Percentiles rank a stretch among this genome's conserved stretches.
These are phyloP conservation scores for Pseudogymnoascus sp. DNA, from an alignment of 2,329 filamentous ascomycete species.

Conservation along the genomic window DNA sequence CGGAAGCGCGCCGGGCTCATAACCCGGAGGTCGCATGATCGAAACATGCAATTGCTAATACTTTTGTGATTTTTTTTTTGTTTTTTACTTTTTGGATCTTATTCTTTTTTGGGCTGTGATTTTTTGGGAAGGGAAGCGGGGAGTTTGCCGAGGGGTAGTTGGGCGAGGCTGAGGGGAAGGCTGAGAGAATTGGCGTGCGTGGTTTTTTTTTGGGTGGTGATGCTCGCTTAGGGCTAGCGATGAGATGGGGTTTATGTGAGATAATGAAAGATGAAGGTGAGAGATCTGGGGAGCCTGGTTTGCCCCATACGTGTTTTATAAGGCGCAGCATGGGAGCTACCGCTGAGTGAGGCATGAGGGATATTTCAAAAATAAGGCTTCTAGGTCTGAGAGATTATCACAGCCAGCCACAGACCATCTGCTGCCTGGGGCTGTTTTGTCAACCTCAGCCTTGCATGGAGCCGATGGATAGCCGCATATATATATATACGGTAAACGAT, in stretches of 20 bases:
- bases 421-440: neutral
- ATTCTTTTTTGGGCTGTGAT: neutral
- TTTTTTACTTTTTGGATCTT: no score
- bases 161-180: neutral
- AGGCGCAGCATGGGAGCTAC: neutral
- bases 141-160: neutral
- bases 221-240: neutral
- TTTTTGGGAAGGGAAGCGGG: neutral
- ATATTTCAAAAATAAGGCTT: neutral
- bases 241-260: neutral
- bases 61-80: neutral
- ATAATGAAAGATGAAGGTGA: neutral
- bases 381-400: neutral
- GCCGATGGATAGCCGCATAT: neutral
- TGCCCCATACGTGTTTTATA: neutral
- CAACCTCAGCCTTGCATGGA: neutral
- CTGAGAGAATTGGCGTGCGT: neutral
- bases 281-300: neutral
- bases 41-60: slow-evolving; percentile 11
- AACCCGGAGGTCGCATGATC: slow-evolving; percentile 15
- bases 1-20: slow-evolving; percentile 16
- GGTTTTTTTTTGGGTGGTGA: neutral
- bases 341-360: neutral
- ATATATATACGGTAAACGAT: neutral
- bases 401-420: neutral